Percentiles rank a stretch among this genome's conserved stretches.
Conservation (phyloP, 306 rosid genomes). For the Glycyrrhiza uralensis region DNA sequence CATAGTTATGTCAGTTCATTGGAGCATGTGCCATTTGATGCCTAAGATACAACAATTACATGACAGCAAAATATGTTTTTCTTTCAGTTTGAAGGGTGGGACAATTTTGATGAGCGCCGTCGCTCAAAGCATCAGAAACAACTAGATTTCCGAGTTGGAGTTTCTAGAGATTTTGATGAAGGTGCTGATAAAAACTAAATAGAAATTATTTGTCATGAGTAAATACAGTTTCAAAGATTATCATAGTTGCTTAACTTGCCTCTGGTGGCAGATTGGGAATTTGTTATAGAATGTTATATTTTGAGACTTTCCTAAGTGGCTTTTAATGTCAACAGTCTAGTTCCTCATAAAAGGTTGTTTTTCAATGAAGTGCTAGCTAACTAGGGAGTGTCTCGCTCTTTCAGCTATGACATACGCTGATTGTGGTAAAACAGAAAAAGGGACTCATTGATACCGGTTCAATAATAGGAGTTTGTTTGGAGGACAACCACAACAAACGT, state of each 20-base stretch:
- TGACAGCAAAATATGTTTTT: neutral
- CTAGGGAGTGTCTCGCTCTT: too few relatives aligned
- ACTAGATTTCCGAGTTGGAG: conserved; percentile 73
- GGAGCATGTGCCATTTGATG: neutral
- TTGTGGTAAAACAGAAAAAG: too few relatives aligned
- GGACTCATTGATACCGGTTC: too few relatives aligned
- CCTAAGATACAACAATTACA: neutral
- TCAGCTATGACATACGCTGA: too few relatives aligned
- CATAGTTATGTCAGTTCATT: conserved; percentile 8
- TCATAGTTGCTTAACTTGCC: neutral
- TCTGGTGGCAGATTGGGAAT: neutral
- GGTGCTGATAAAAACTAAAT: conserved; percentile 82
- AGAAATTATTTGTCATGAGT: neutral
- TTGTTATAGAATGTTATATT: neutral
- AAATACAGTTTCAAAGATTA: neutral
- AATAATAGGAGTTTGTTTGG: too few relatives aligned
- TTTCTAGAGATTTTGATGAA: conserved; percentile 76
- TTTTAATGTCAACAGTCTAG: too few relatives aligned
- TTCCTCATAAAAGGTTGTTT: too few relatives aligned
- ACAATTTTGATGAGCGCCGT: conserved; percentile 68
- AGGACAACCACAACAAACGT: too few relatives aligned
- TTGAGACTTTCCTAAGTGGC: neutral
- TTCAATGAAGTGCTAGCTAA: too few relatives aligned
- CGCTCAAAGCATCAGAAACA: conserved; percentile 84
- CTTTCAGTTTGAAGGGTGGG: conserved; percentile 90